Conservation (phyloP, 441 rosid species). For the Aquilaria agallochum region DNA sequence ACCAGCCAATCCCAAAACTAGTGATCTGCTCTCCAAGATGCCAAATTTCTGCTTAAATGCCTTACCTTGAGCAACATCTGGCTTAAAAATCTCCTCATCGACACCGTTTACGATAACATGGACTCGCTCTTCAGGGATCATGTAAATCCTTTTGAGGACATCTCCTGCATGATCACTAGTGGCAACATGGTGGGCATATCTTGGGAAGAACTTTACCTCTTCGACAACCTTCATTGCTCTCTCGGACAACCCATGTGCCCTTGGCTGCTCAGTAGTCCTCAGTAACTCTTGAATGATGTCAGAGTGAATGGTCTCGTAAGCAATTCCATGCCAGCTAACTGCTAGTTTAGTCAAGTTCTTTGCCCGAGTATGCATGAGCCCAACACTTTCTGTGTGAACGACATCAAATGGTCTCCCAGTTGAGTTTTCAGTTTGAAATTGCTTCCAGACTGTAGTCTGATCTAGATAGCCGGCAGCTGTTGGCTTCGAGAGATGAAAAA, state of each 20-base stretch:
- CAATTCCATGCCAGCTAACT: conserved; percentile 89
- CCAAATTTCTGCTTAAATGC: conserved; percentile 51
- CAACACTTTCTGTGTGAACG: conserved; percentile 81
- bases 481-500: conserved; percentile 71
- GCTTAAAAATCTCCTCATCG: conserved; percentile 59
- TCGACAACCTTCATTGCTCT: conserved; percentile 60
- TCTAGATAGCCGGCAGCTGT: conserved; percentile 77
- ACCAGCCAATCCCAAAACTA: conserved; percentile 81
- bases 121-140: conserved; percentile 90
- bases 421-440: conserved; percentile 59
- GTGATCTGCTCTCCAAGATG: conserved; percentile 31
- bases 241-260: conserved; percentile 45
- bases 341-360: conserved; percentile 54
- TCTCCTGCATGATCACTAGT: conserved; percentile 93
- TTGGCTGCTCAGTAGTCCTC: conserved; percentile 49
- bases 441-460: conserved; percentile 65
- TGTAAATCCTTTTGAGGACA: conserved; percentile 75
- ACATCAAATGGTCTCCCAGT: conserved; percentile 75
- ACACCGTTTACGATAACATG: conserved; percentile 85
- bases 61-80: conserved; percentile 41
- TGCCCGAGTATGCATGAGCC: conserved; percentile 82
- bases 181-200: conserved; percentile 82
- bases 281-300: conserved; percentile 84
- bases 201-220: conserved; percentile 82
- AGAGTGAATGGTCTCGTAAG: conserved; percentile 85